These are phyloP conservation scores for Kodamaea alishanica DNA, from an alignment of 1,139 yeast genomes.

Conservation along the genomic window DNA sequence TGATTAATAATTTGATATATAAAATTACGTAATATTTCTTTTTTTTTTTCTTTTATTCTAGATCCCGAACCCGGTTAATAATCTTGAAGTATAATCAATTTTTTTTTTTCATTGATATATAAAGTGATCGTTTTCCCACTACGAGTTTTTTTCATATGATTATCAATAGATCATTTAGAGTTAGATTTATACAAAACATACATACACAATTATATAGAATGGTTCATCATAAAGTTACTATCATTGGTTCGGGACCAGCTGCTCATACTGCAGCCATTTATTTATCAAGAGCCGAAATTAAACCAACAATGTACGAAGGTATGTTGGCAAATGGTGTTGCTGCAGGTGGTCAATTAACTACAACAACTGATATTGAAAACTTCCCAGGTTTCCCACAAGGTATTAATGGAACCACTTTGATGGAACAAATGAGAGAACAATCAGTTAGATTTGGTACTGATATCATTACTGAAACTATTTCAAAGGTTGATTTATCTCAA, in stretches of 20 bases:
- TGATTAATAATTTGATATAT: neutral
- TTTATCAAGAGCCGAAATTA: constrained; percentile 91
- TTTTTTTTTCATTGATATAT: neutral
- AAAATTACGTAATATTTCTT: too few relatives aligned
- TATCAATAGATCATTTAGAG: constrained; percentile 3
- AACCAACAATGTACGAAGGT: constrained; percentile 93
- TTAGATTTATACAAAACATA: constrained; percentile 5
- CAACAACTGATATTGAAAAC: constrained; percentile 96
- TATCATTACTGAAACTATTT: constrained; percentile 87
- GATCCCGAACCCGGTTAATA: too few relatives aligned
- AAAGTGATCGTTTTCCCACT: neutral
- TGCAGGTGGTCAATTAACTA: constrained; percentile 97
- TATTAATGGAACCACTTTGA: constrained; percentile 79
- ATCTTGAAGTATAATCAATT: neutral
- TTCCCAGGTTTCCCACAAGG: constrained; percentile 98
- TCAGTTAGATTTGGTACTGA: constrained; percentile 85
- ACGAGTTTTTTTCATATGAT: constrained; percentile 2
- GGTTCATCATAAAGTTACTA: constrained; percentile 87
- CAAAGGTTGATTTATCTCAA: constrained; percentile 81
- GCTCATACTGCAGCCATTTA: constrained; percentile 99
- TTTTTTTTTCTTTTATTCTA: neutral
- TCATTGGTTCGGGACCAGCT: constrained; percentile 98
- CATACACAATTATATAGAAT: constrained; percentile 34
- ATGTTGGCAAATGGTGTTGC: constrained; percentile 97
- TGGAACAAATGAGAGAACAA: constrained; percentile 93